phyloP scores from a whole-genome alignment of 108 stramenopile species.

The Skeletonema grethae region DNA sequence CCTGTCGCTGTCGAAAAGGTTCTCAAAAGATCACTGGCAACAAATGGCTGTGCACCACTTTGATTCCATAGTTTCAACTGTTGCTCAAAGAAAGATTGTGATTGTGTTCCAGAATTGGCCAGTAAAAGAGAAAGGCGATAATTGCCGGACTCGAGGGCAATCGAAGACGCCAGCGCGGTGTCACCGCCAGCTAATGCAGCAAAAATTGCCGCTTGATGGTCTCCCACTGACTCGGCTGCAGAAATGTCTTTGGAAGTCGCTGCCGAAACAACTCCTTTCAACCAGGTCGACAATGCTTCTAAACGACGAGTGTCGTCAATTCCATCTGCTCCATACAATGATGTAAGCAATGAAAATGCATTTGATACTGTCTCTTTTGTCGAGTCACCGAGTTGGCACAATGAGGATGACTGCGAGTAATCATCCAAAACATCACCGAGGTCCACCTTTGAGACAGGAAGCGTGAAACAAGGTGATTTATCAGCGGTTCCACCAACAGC shows the following conservation, averaged over 20 bases:
- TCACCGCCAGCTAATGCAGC: constrained; percentile 75
- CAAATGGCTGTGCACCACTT: constrained; percentile 32
- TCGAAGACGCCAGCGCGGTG: constrained; percentile 47
- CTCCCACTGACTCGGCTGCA: constrained; percentile 25
- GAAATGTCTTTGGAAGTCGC: constrained; percentile 29
- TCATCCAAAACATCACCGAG: constrained; percentile 31
- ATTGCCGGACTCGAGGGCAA: constrained; percentile 58
- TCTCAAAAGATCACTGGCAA: constrained; percentile 50
- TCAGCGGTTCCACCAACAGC: constrained; percentile 17
- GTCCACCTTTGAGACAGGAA: constrained; percentile 23
- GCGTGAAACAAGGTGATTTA: constrained; percentile 49
- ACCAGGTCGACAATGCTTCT: constrained; percentile 32
- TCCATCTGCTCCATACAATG: constrained; percentile 34
- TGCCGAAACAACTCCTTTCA: constrained; percentile 23
- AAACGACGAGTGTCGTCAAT: constrained; percentile 24
- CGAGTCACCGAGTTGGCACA: constrained; percentile 4
- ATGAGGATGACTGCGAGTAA: constrained; percentile 19
- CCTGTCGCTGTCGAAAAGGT: constrained; percentile 60
- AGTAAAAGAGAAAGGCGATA: constrained; percentile 64
- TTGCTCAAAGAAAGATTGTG: constrained; percentile 28
- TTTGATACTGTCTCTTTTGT: constrained; percentile 27
- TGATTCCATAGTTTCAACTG: constrained; percentile 56
- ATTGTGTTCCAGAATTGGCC: constrained; percentile 39
- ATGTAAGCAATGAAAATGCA: constrained; percentile 35
- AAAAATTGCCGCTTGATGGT: constrained; percentile 58